These are phyloP conservation scores for Pythium coloratum DNA, from an alignment of 352 stramenopile genomes.

Conservation along the genomic window DNA sequence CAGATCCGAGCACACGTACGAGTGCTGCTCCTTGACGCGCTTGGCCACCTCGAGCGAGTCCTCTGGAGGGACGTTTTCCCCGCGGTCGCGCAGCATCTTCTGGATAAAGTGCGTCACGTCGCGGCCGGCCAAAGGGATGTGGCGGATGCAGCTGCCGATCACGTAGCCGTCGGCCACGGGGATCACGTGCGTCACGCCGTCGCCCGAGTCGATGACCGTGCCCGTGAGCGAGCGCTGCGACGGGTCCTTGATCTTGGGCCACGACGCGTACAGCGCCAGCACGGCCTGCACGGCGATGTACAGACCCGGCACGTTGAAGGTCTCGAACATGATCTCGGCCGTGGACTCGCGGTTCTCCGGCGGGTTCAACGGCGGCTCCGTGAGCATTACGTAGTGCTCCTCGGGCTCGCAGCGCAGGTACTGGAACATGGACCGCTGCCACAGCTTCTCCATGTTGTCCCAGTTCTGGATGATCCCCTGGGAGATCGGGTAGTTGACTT, in stretches of 20 bases:
- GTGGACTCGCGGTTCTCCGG: slow-evolving; percentile 95
- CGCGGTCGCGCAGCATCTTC: slow-evolving; percentile 91
- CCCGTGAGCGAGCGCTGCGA: slow-evolving; percentile 90
- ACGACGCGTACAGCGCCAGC: slow-evolving; percentile 92
- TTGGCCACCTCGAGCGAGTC: slow-evolving; percentile 91
- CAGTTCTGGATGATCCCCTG: slow-evolving; percentile 93
- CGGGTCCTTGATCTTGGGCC: slow-evolving; percentile 90
- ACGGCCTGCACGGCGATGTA: slow-evolving; percentile 97
- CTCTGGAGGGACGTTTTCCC: slow-evolving; percentile 90
- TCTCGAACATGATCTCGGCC: slow-evolving; percentile 97
- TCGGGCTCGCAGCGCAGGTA: slow-evolving; percentile 93
- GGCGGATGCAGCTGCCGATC: slow-evolving; percentile 94
- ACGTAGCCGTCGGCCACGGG: slow-evolving; percentile 94
- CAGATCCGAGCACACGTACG: slow-evolving; percentile 94
- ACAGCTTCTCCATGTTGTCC: slow-evolving; percentile 96
- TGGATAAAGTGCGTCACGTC: slow-evolving; percentile 97
- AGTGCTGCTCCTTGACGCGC: slow-evolving; percentile 94
- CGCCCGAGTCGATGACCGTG: slow-evolving; percentile 93
- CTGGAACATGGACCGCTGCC: slow-evolving; percentile 93
- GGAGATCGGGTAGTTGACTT: slow-evolving; percentile 90
- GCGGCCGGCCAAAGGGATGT: slow-evolving; percentile 92
- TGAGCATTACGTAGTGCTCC: slow-evolving; percentile 92
- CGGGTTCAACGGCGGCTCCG: slow-evolving; percentile 92
- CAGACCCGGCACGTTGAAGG: slow-evolving; percentile 93
- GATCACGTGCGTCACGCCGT: slow-evolving; percentile 95